A percentile compares a stretch with the other conserved stretches of the same genome.
Evolutionary conservation across 768 basidiomycete genomes (phyloP).

Genomic region (Trametes elegans): DNA sequence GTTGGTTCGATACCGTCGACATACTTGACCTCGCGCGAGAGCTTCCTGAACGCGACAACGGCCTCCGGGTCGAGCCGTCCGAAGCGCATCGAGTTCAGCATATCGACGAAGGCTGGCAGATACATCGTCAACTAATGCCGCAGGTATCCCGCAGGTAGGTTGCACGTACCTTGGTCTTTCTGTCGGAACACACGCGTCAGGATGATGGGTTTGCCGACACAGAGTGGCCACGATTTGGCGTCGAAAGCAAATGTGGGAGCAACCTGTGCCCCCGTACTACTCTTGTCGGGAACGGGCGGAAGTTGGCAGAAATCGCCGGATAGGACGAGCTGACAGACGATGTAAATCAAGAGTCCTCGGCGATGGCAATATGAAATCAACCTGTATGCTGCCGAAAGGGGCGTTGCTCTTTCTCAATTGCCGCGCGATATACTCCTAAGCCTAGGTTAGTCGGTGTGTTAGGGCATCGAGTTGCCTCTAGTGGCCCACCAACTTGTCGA

Average conservation of each 20-base stretch:
- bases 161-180: slow-evolving; percentile 63
- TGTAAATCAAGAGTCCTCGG: not conserved
- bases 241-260: slow-evolving; percentile 76
- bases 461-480: too few species aligned
- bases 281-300: slow-evolving; percentile 67
- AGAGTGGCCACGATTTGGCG: slow-evolving; percentile 65
- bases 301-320: slow-evolving; percentile 93
- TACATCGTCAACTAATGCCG: too few species aligned
- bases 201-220: slow-evolving; percentile 53
- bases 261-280: slow-evolving; percentile 42
- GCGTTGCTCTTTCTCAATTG: slow-evolving; percentile 45
- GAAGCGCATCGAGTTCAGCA: slow-evolving; percentile 86
- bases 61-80: slow-evolving; percentile 53
- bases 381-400: slow-evolving; percentile 90
- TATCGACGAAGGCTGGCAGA: slow-evolving; percentile 59
- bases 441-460: too few species aligned
- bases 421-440: slow-evolving; percentile 64
- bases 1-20: slow-evolving; percentile 78
- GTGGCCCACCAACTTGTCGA: slow-evolving; percentile 81
- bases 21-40: slow-evolving; percentile 60
- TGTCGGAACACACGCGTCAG: slow-evolving; percentile 84
- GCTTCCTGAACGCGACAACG: slow-evolving; percentile 46
- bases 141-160: not conserved
- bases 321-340: slow-evolving; percentile 58
- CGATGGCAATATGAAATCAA: slow-evolving; percentile 23